A percentile compares a stretch with the other conserved stretches of the same genome.
These are phyloP conservation scores for Dittrichia graveolens DNA, from an alignment of 129 eudicot species.

Conservation along the genomic window DNA sequence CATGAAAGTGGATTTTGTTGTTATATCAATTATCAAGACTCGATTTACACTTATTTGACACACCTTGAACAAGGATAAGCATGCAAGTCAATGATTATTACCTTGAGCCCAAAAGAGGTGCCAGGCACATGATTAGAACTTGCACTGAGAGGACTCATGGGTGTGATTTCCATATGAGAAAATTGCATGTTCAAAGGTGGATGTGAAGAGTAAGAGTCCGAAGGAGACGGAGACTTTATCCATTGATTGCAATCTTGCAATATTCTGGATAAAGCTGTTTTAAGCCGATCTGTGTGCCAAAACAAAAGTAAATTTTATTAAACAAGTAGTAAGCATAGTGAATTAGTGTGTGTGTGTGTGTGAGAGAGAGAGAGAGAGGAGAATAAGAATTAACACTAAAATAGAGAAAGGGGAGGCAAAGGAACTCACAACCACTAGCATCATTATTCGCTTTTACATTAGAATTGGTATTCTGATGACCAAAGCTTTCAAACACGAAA, in stretches of 20 bases:
- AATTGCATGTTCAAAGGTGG: slow-evolving; percentile 50
- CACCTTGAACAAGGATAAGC: background rate
- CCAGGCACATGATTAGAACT: slow-evolving; percentile 39
- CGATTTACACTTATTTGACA: background rate
- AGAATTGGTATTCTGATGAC: slow-evolving; percentile 49
- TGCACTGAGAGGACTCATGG: slow-evolving; percentile 58
- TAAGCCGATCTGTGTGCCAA: slow-evolving; percentile 70
- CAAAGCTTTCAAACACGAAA: slow-evolving; percentile 77
- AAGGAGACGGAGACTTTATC: slow-evolving; percentile 53
- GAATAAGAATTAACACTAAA: background rate
- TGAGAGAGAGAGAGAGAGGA: background rate
- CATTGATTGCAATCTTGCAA: slow-evolving; percentile 85
- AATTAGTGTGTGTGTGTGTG: too few species aligned
- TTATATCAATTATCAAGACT: slow-evolving; percentile 18
- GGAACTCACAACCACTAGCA: slow-evolving; percentile 60
- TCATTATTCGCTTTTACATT: slow-evolving; percentile 59
- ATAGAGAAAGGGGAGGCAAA: background rate
- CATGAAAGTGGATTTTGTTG: background rate
- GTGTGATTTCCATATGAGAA: slow-evolving; percentile 76
- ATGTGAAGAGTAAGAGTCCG: slow-evolving; percentile 55
- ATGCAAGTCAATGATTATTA: slow-evolving; percentile 23
- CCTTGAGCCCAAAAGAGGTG: slow-evolving; percentile 79
- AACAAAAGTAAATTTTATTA: slow-evolving; percentile 4
- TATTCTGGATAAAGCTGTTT: slow-evolving; percentile 70
- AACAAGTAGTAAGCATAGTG: slow-evolving; percentile 9